Conservation (phyloP, 495 filamentous ascomycete genomes). For the Penicillium herquei region DNA sequence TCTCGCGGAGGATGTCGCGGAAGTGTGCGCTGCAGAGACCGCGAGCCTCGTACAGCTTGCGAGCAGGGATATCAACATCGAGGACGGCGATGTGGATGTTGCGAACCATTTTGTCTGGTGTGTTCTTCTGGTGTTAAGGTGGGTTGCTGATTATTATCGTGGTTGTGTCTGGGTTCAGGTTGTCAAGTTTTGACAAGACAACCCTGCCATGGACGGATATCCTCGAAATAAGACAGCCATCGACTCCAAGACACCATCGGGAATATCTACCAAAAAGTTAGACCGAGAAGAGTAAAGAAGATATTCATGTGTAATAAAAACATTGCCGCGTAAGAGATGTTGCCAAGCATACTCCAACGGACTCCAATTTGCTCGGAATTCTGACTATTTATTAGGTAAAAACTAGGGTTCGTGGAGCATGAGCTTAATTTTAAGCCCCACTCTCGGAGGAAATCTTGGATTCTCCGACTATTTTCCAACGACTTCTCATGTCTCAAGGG, state of each 20-base stretch:
- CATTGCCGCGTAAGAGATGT: constrained; percentile 8
- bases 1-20: constrained; percentile 29
- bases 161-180: neutral
- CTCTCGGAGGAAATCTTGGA: neutral
- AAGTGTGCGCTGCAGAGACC: constrained; percentile 37
- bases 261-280: constrained; percentile 18
- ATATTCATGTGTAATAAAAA: constrained; percentile 18
- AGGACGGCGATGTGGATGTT: constrained; percentile 34
- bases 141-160: neutral
- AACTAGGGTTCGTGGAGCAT: constrained; percentile 11
- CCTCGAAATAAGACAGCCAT: neutral
- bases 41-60: constrained; percentile 27
- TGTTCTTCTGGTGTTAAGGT: neutral
- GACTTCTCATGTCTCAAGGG: neutral
- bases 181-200: neutral
- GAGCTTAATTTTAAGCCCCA: constrained; percentile 25
- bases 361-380: constrained; percentile 19
- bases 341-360: constrained; percentile 15
- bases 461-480: neutral
- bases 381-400: constrained; percentile 21
- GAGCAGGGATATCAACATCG: constrained; percentile 35
- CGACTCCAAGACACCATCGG: constrained; percentile 6
- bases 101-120: constrained; percentile 16
- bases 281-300: neutral
- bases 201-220: neutral